Percentiles rank a stretch among this genome's conserved stretches.
Conservation (phyloP, 768 basidiomycete genomes). For the Naganishia kalamii region DNA sequence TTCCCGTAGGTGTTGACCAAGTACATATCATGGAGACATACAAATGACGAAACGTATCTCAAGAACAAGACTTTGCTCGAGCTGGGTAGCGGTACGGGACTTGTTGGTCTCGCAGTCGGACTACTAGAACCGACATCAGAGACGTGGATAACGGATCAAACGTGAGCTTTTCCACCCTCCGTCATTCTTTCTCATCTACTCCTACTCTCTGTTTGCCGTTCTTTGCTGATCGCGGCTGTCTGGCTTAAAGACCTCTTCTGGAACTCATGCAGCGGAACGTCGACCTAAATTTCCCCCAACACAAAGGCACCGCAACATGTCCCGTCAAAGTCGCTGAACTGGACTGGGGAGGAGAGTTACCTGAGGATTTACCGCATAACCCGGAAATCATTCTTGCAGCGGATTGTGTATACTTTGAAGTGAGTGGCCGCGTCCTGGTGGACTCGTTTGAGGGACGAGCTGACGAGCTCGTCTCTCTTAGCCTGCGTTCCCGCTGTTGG, state of each 20-base stretch:
- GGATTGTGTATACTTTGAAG: slow-evolving; percentile 90
- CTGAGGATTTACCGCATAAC: slow-evolving; percentile 51
- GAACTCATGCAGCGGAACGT: slow-evolving; percentile 74
- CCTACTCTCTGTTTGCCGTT: slow-evolving; percentile 19
- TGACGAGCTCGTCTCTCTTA: background rate
- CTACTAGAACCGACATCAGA: slow-evolving; percentile 55
- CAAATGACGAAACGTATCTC: slow-evolving; percentile 50
- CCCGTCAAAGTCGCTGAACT: slow-evolving; percentile 57
- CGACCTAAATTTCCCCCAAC: slow-evolving; percentile 54
- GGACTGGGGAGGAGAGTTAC: slow-evolving; percentile 69
- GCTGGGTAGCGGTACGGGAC: slow-evolving; percentile 83
- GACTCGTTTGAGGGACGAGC: background rate
- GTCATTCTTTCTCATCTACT: too few species aligned
- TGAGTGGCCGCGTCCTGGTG: background rate
- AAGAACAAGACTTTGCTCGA: slow-evolving; percentile 62
- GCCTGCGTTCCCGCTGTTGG: slow-evolving; percentile 80
- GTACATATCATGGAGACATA: slow-evolving; percentile 59
- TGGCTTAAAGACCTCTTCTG: slow-evolving; percentile 59
- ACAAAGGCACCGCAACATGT: slow-evolving; percentile 51
- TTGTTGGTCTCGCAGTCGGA: slow-evolving; percentile 80
- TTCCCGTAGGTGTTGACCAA: slow-evolving; percentile 63
- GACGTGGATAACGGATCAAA: slow-evolving; percentile 83
- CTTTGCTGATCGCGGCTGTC: background rate
- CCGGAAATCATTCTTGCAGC: slow-evolving; percentile 72
- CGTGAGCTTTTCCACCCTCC: slow-evolving; percentile 52